Base-by-base conservation (phyloP, 192 early-diverging fungal species). In the Linnemannia elongata region DNA sequence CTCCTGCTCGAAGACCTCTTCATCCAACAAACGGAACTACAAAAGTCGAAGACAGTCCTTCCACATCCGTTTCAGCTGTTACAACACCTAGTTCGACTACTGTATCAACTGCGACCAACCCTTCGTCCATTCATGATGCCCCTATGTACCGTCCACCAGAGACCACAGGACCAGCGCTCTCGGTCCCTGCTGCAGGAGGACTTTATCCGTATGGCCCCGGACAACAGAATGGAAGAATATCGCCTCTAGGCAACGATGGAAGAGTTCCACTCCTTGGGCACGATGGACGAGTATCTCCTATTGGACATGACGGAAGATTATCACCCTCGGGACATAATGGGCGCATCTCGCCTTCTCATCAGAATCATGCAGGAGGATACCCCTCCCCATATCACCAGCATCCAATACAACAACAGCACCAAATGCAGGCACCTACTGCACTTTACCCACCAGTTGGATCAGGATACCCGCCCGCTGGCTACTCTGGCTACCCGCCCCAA, bases 401-500 rank as follows among this genome's bases (percentile, higher is more conserved):
- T n/a, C 35, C 66, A 42, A 36, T 69, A 17, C 24, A 54, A 52
- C 60, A 41, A 20, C 39, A 47, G 13, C 74, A 44, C 66, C 81
- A 76, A 69, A 52, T 20, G 18, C 73, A 75, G 20, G 47, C 45
- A 24, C 79, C 71, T 12, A 13, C 72, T 44, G 72, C 42, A 5
- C 24, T 41, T 30, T 71, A 71, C 44, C 71, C 27, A 27, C 44
- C 39, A 3, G 8, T 6, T 41, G 54, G 71, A 41, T 55, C 18
- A 52, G 82, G 57, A 39, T 86, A 81, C 63, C 82, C 82, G 27
- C 73, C 77, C 0, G 72, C 60, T 17, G 82, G 77, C 33, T 83
- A 78, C 35, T 69, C 74, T 47, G 75, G 81, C 55, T 77, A 77
- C 75, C 75, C 81, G 42, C 69, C 75, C 8, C 72, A 74, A 3